These are phyloP conservation scores for Polyporus arcularius DNA, from an alignment of 768 basidiomycete genomes.

Conservation along the genomic window DNA sequence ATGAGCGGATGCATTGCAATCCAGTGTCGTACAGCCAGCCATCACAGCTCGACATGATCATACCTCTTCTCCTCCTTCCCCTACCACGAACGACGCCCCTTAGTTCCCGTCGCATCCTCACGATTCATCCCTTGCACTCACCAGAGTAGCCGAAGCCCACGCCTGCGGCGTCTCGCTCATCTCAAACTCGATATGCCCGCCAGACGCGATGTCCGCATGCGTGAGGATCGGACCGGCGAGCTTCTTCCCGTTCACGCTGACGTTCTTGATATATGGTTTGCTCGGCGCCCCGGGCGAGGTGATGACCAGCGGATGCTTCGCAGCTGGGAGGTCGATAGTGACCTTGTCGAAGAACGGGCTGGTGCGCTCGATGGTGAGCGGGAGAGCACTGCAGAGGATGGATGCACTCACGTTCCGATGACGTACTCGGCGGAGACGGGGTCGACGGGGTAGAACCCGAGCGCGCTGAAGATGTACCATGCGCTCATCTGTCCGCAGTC, in stretches of 20 bases:
- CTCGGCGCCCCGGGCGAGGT: slow-evolving; percentile 55
- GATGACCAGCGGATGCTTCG: slow-evolving; percentile 47
- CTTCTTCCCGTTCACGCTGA: slow-evolving; percentile 55
- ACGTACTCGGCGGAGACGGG: slow-evolving; percentile 77
- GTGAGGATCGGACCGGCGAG: slow-evolving; percentile 50
- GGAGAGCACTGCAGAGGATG: neutral
- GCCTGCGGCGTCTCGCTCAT: slow-evolving; percentile 56
- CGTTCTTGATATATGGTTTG: slow-evolving; percentile 60
- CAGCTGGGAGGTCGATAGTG: slow-evolving; percentile 53
- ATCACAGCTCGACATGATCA: slow-evolving; percentile 4
- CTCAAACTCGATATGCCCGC: slow-evolving; percentile 61
- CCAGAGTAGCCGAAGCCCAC: slow-evolving; percentile 42
- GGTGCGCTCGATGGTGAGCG: neutral
- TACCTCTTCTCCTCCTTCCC: neutral
- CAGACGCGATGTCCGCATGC: slow-evolving; percentile 61
- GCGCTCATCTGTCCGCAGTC: slow-evolving; percentile 92
- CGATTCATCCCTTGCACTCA: neutral
- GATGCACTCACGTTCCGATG: slow-evolving; percentile 61
- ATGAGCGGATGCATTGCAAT: too few relatives aligned
- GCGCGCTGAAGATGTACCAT: slow-evolving; percentile 81
- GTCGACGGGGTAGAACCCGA: slow-evolving; percentile 87
- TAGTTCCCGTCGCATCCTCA: neutral
- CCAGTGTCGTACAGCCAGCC: too few relatives aligned
- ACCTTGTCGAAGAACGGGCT: slow-evolving; percentile 58
- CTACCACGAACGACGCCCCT: neutral